Evolutionary conservation across 306 rosid species (phyloP).

Genomic region (Erythrophleum fordii): DNA sequence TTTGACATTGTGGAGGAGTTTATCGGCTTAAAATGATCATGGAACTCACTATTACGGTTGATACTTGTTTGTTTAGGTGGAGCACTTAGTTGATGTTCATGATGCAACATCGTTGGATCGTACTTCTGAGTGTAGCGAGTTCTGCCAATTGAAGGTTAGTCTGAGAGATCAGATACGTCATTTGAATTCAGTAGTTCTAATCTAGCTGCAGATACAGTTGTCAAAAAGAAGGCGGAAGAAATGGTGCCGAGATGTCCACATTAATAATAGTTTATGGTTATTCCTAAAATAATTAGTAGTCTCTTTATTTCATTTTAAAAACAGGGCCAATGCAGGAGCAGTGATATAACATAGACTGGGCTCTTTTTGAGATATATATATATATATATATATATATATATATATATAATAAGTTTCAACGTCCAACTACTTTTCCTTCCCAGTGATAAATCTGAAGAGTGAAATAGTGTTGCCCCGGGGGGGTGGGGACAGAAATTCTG

Average conservation of each 20-base stretch:
- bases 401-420: not conserved
- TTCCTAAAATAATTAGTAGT: not conserved
- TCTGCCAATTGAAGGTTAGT: conserved; percentile 81
- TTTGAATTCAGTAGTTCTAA: conserved; percentile 21
- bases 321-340: not conserved
- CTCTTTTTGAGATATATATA: not conserved
- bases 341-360: not conserved
- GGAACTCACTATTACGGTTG: conserved; percentile 12
- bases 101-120: conserved; percentile 38
- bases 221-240: not conserved
- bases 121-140: conserved; percentile 46
- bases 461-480: too few relatives aligned
- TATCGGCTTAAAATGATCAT: conserved; percentile 32
- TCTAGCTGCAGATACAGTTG: conserved; percentile 13
- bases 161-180: conserved; percentile 24
- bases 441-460: not conserved
- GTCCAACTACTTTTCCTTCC: conserved; percentile 1
- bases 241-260: not conserved
- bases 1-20: conserved; percentile 18
- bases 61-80: conserved; percentile 59
- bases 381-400: not conserved
- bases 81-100: conserved; percentile 44
- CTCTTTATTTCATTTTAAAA: not conserved
- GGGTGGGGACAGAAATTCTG: too few relatives aligned
- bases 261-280: not conserved